These are phyloP conservation scores for Spatholobus suberectus DNA, from an alignment of 306 rosid genomes.

Conservation along the genomic window DNA sequence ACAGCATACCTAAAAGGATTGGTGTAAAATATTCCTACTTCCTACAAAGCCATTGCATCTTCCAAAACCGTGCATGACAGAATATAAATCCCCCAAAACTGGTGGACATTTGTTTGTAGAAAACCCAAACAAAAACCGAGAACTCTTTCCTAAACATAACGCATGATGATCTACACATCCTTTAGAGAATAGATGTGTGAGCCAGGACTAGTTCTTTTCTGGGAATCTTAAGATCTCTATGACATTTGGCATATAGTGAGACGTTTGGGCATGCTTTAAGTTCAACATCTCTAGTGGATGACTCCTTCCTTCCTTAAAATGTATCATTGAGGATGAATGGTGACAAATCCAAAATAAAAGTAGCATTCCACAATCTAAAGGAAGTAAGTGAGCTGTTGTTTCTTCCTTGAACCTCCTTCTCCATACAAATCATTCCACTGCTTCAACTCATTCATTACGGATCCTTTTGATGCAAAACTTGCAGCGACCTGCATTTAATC, in stretches of 20 bases:
- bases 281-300: constrained; percentile 28
- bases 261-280: constrained; percentile 16
- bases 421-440: constrained; percentile 94
- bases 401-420: constrained; percentile 97
- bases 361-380: constrained; percentile 64
- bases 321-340: constrained; percentile 35
- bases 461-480: constrained; percentile 87
- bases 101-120: constrained; percentile 28
- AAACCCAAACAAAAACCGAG: constrained; percentile 32
- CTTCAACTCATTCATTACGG: constrained; percentile 85
- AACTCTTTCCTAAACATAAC: constrained; percentile 49
- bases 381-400: constrained; percentile 91
- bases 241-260: neutral
- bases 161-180: constrained; percentile 31
- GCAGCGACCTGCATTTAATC: constrained; percentile 75
- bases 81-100: constrained; percentile 41
- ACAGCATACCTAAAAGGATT: constrained; percentile 43
- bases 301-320: constrained; percentile 36
- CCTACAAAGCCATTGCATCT: constrained; percentile 48
- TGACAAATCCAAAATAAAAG: too few species aligned
- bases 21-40: constrained; percentile 40
- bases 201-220: constrained; percentile 21
- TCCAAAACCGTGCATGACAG: constrained; percentile 48
- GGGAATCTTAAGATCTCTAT: constrained; percentile 22
- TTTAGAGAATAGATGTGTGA: neutral